Evolutionary conservation across 2,329 filamentous ascomycete genomes (phyloP), one percentile per base, ranked within the genome.

Genomic region (Penicillium nordicum): DNA sequence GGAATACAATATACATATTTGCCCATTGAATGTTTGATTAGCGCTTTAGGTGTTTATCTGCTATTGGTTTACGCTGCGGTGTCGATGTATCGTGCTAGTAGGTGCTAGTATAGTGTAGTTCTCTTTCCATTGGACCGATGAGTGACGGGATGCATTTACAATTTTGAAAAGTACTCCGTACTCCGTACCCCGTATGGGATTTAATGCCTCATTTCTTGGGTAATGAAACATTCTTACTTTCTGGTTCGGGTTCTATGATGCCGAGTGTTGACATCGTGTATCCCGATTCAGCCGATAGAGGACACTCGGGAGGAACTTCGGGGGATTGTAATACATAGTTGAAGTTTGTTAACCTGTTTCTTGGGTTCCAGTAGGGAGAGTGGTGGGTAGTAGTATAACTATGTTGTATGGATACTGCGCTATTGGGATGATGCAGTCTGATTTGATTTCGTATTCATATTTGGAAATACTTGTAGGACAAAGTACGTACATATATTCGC

Each of bases 161-260:
- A 46, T 16, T 23, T 12, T n/a, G 21, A 21, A 21, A 21, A 21
- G 21, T 21, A 21, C 21, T 21, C 21, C 21, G 21, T 21, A 21
- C 21, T 21, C 2, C 21, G 21, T 21, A 21, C 21, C 21, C 21
- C 7, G 18, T 34, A 43, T 21, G 18, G 27, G 14, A 40, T 51
- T 55, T 55, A 55, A 55, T 55, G 53, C 47, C 53, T 45, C 53
- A 55, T 51, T 32, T 42, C n/a, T 8, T 40, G 18, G 18, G 21
- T 48, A 42, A 21, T 40, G 36, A 25, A 21, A 52, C 18, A 46
- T 9, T 32, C 21, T 12, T 46, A 38, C 32, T 38, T 38, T 30
- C 30, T 47, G 27, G 29, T 8, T 45, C 53, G 48, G 48, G 34
- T 51, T 52, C n/a, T n/a, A n/a, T 9, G 41, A 51, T 40, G 41